Base-by-base conservation (phyloP, 805 yeast species). In the Starmera caribaea region DNA sequence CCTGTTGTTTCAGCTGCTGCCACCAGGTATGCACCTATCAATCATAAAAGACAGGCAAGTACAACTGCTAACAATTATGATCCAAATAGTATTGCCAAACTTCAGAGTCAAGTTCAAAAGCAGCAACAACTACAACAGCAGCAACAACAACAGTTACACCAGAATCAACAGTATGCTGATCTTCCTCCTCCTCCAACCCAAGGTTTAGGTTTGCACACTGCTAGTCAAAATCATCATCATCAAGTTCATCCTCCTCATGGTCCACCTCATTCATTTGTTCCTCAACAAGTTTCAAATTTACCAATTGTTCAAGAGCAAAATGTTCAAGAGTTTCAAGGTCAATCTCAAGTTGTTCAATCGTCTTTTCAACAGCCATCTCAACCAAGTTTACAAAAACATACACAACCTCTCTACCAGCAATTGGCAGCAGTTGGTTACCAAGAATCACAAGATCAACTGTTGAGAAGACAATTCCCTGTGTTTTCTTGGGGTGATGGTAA, bases 381-480 rank as follows among this genome's bases (percentile, higher is more conserved):
- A 10, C 32, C 38, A 28, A 13, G 10, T 28, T 28, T 28, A 10
- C 30, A 13, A 28, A 28, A 28, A 28, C 10, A 10, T 10, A 41
- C 33, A 36, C 44, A 4, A 43, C 43, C 27, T 30, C 38, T 34
- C 16, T 39, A 40, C 11, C 57, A 50, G 33, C 55, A 53, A 29
- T 35, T n/a, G 12, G 13, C 27, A 12, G 32, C 24, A 24, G 16
- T 34, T 16, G 27, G 30, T n/a, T 32, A 26, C 4, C 15, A 31
- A 3, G 32, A 29, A 4, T 27, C 32, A n/a, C 41, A 32, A 8
- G 73, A 71, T 38, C 72, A 76, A 17, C 57, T 81, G 38, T 58
- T 68, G 17, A 59, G 63, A 36, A 67, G 82, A 40, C 95, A 84
- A 53, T 82, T 81, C 59, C 95, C 96, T 0, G 54, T 87, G 29